Base-by-base conservation (phyloP, 495 filamentous ascomycete species). In the Penicillium mononematosum region DNA sequence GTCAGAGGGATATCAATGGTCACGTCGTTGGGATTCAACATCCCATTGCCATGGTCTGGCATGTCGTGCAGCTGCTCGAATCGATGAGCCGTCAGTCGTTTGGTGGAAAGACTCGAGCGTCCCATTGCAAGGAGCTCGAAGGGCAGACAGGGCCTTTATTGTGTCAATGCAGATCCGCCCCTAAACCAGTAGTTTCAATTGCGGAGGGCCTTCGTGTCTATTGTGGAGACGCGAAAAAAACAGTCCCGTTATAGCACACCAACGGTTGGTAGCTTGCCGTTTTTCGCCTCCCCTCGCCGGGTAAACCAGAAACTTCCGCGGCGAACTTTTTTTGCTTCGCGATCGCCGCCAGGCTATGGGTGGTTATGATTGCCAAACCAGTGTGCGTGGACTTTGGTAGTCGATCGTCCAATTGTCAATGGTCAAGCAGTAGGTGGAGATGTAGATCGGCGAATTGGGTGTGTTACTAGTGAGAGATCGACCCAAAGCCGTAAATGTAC, bases 1-100 rank as follows among this genome's bases (percentile, higher is more conserved):
- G 64, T 69, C 39, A 85, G 62, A 2, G 83, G 83, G 31, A 85
- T 85, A 43, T 84, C 81, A 56, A 83, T 83, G 11, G 81, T 84
- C 31, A 76, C 80, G 63, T 85, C 83, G 59, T 83, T 80, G 1
- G 78, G 72, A 48, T 79, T 80, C 22, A 29, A 38, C 32, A 36
- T 38, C 60, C 53, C 77, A 78, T 53, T 76, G 6, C 56, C 63
- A 50, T 76, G 68, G 22, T 69, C 58, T 5, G 70, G 62, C 24
- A 75, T 58, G 29, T 77, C 73, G 11, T 70, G 74, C n/a, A 81
- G 62, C 29, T 78, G 75, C 43, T 77, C 70, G 43, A 82, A 82
- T 36, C 76, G 77, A 56, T 78, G 68, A 45, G 61, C 46, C 24
- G 71, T 75, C 53, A 76, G 69, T 49, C 74, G 73, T 55, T 74